phyloP scores from a whole-genome alignment of 495 filamentous ascomycete genomes.

The Aspergillus baeticus region DNA sequence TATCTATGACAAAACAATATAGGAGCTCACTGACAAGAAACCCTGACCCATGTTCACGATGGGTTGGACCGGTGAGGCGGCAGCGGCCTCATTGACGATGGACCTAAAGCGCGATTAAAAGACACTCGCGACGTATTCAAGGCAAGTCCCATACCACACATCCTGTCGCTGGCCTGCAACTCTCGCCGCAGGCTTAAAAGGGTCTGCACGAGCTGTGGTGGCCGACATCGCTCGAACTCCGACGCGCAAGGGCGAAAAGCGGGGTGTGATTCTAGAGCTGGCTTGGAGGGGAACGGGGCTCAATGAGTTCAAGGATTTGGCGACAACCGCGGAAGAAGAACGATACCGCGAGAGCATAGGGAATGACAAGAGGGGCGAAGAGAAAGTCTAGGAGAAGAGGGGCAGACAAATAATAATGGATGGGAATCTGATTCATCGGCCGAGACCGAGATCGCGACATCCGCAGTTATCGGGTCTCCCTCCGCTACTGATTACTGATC shows the following conservation, averaged over 20 bases:
- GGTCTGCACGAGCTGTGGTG: conserved; percentile 43
- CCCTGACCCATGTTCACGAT: conserved; percentile 96
- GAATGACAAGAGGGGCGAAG: neutral
- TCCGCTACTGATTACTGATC: neutral
- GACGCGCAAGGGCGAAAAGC: conserved; percentile 22
- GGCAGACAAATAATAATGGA: neutral
- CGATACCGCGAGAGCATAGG: conserved; percentile 16
- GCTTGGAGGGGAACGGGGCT: conserved; percentile 6
- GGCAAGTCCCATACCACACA: conserved; percentile 69
- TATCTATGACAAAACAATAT: neutral
- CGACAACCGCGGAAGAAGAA: neutral
- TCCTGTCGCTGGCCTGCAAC: conserved; percentile 84
- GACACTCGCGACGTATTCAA: neutral
- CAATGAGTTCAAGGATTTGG: conserved; percentile 2
- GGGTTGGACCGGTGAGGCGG: conserved; percentile 81
- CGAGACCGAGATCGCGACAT: conserved; percentile 3
- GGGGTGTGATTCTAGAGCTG: conserved; percentile 19
- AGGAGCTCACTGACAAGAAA: conserved; percentile 63
- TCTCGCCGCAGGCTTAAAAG: conserved; percentile 69
- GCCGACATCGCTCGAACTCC: conserved; percentile 42
- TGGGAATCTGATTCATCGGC: conserved; percentile 5
- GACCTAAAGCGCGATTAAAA: conserved; percentile 54
- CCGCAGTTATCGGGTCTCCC: neutral
- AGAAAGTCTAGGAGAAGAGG: neutral
- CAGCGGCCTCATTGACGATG: conserved; percentile 90